phyloP scores from a whole-genome alignment of 169 alveolate genomes.

The Babesia caballi region DNA sequence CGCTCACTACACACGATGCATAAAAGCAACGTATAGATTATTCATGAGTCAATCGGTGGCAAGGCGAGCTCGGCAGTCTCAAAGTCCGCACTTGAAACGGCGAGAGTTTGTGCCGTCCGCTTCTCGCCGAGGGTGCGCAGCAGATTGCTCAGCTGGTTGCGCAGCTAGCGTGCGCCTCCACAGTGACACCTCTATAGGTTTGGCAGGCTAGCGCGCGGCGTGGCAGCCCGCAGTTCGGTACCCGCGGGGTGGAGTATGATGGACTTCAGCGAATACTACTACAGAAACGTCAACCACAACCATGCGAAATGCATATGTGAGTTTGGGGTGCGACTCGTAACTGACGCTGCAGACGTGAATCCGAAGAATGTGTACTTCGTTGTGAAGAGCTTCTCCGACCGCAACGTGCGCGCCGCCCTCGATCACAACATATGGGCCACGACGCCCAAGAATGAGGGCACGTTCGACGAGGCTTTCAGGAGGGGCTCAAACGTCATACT shows the following conservation, averaged over 20 bases:
- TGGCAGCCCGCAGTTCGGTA: too few species aligned
- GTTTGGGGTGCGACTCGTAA: not conserved
- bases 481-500: constrained; percentile 64
- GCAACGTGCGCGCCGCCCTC: constrained; percentile 53
- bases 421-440: constrained; percentile 74
- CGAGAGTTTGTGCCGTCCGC: too few species aligned
- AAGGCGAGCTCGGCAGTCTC: too few species aligned
- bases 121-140: too few species aligned
- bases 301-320: constrained; percentile 35
- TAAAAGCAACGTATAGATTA: too few species aligned
- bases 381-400: constrained; percentile 68
- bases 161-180: too few species aligned
- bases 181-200: too few species aligned
- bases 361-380: constrained; percentile 54
- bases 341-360: not conserved
- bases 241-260: constrained; percentile 17
- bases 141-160: too few species aligned
- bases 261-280: constrained; percentile 40
- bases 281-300: constrained; percentile 40
- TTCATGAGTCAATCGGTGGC: too few species aligned
- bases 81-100: too few species aligned
- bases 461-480: constrained; percentile 34
- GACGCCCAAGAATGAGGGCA: constrained; percentile 64
- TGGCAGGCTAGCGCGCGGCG: too few species aligned
- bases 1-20: too few species aligned